These are phyloP conservation scores for Coleophoma eucalyptorum DNA, from an alignment of 2,329 filamentous ascomycete species.

Conservation along the genomic window DNA sequence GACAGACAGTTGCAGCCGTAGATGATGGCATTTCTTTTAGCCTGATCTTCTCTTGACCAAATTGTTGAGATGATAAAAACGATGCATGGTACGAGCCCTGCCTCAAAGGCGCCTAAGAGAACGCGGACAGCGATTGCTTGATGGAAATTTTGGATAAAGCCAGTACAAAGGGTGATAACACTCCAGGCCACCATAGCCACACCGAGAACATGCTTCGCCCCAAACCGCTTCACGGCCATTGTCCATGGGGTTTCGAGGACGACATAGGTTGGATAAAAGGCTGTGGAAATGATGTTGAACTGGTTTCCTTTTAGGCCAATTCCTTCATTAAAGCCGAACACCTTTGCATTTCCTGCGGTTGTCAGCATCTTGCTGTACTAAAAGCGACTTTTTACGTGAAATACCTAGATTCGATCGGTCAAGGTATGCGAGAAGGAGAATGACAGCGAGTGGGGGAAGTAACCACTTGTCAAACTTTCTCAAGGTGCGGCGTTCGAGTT, in stretches of 20 bases:
- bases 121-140: background rate
- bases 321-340: background rate
- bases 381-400: background rate
- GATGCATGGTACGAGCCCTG: background rate
- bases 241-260: background rate
- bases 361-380: background rate
- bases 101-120: background rate
- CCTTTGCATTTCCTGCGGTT: background rate
- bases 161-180: background rate
- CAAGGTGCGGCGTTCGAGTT: background rate
- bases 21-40: background rate
- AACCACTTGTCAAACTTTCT: background rate
- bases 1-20: constrained; percentile 14
- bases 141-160: background rate
- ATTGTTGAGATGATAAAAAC: background rate
- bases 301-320: background rate
- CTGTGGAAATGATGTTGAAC: background rate
- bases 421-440: background rate
- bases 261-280: background rate
- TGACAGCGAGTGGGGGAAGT: background rate
- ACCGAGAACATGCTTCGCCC: background rate
- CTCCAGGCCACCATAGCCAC: background rate
- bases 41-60: background rate
- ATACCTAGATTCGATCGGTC: background rate
- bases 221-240: background rate